Percentiles rank a stretch among this genome's conserved stretches.
phyloP scores from a whole-genome alignment of 805 yeast genomes.

The Tanozyma kutaoensis region DNA sequence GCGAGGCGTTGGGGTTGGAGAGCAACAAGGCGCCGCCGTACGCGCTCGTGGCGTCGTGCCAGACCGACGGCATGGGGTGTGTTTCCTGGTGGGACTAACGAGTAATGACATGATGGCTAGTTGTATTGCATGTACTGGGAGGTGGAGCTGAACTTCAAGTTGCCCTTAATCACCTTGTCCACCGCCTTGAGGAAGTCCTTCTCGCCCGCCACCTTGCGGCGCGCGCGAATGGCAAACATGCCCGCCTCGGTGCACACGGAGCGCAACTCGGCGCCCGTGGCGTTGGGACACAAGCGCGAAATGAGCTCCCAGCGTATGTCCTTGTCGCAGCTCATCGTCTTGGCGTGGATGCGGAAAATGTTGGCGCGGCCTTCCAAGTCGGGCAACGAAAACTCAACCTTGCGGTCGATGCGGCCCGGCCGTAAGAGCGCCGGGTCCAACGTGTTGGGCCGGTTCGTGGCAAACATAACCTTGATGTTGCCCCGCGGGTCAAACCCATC shows the following conservation, averaged over 20 bases:
- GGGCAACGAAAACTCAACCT: conserved; percentile 93
- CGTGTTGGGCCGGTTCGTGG: conserved; percentile 96
- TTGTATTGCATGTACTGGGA: conserved; percentile 98
- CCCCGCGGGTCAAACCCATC: conserved; percentile 99
- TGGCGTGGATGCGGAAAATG: conserved; percentile 92
- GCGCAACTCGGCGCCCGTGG: conserved; percentile 97
- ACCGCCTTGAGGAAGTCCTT: conserved; percentile 97
- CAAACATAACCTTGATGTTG: conserved; percentile 98
- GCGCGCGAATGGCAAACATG: conserved; percentile 97
- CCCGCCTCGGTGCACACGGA: conserved; percentile 99
- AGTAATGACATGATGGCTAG: too few species aligned
- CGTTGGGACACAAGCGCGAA: conserved; percentile 93
- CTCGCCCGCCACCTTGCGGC: conserved; percentile 96
- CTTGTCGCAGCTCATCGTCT: conserved; percentile 95
- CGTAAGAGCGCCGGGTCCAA: conserved; percentile 94
- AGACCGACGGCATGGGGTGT: conserved; percentile 93
- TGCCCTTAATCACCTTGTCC: conserved; percentile 96
- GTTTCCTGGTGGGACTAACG: conserved; percentile 86
- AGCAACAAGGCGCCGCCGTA: conserved; percentile 56
- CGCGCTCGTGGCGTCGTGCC: conserved; percentile 80
- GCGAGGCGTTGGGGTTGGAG: conserved; percentile 24
- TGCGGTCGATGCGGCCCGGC: conserved; percentile 98
- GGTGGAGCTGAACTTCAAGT: conserved; percentile 93
- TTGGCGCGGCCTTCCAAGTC: conserved; percentile 97
- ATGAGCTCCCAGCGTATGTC: conserved; percentile 96